phyloP scores from a whole-genome alignment of 2,329 filamentous ascomycete genomes.

The Lachnellula arida region DNA sequence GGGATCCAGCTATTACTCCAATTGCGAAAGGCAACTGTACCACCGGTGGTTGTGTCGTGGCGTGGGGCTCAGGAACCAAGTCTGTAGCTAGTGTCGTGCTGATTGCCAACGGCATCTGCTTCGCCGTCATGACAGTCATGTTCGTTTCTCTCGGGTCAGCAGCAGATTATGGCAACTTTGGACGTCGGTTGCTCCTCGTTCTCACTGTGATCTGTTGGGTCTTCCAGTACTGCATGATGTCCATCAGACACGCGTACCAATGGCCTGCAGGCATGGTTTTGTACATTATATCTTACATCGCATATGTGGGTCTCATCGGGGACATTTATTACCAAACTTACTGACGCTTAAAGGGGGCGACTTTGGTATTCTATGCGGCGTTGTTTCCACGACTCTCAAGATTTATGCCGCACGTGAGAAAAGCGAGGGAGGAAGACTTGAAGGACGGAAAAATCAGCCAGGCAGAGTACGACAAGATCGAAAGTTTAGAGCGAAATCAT shows the following conservation, averaged over 20 bases:
- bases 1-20: conserved; percentile 34
- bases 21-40: conserved; percentile 22
- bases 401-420: conserved; percentile 38
- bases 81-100: conserved; percentile 37
- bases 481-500: conserved; percentile 39
- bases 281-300: conserved; percentile 37
- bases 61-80: conserved; percentile 36
- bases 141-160: conserved; percentile 39
- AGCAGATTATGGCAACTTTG: conserved; percentile 39
- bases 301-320: conserved; percentile 26
- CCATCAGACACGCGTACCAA: conserved; percentile 34
- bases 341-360: conserved; percentile 25
- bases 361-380: conserved; percentile 39
- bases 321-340: not conserved
- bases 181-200: conserved; percentile 36
- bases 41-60: conserved; percentile 34
- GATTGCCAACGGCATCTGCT: conserved; percentile 39
- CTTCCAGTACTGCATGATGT: conserved; percentile 38
- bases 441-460: conserved; percentile 35
- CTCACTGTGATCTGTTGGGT: conserved; percentile 39
- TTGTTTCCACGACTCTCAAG: conserved; percentile 37
- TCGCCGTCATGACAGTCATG: conserved; percentile 39
- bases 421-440: conserved; percentile 38
- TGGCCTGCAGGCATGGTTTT: conserved; percentile 39
- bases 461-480: conserved; percentile 37